Base-by-base conservation (phyloP, 257 asterid species). In the Marsdenia floribunda region DNA sequence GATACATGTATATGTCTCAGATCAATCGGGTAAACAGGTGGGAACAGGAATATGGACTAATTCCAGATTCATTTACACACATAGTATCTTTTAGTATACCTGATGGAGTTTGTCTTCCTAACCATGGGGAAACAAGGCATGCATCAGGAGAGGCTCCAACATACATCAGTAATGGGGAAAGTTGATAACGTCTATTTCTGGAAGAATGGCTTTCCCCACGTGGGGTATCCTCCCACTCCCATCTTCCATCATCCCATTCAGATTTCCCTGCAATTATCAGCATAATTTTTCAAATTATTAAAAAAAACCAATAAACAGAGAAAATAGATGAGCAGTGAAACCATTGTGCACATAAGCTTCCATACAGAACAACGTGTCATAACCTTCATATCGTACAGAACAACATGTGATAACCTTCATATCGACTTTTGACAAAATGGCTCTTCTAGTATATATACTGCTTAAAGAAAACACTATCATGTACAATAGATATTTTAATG, bases 201-300 rank as follows among this genome's bases (percentile, higher is more conserved):
- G 86, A 58, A 79, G 83, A 70, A 71, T 72, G 87, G 53, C 88
- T 83, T 76, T 89, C 96, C 6, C 88, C 89, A 46, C 84, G 87
- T 59, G 98, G 98, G 69, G 91, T 77, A 74, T 92, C 98, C 83
- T 87, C 90, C 99, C 99, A 92, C 80, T 95, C 98, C 97, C 97
- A 92, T 76, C 88, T 86, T 72, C 98, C 96, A 79, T 95, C 96
- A 83, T 95, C 97, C 99, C 98, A 95, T 58, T 92, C 93, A 81
- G 96, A 92, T 82, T 90, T 87, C 69, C 88, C 99, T 92, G 86
- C 79, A 85, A 59, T 22, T 44, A 7, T 47, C 40, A 40, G 47
- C 37, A 73, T 1, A 38, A 29, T 44, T 74, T 38, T 21, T 38
- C 71, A 72, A 65, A 49, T 61, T 55, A 69, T 53, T 5, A 10